phyloP scores from a whole-genome alignment of 129 eudicot genomes.

The Cynara cardunculus region DNA sequence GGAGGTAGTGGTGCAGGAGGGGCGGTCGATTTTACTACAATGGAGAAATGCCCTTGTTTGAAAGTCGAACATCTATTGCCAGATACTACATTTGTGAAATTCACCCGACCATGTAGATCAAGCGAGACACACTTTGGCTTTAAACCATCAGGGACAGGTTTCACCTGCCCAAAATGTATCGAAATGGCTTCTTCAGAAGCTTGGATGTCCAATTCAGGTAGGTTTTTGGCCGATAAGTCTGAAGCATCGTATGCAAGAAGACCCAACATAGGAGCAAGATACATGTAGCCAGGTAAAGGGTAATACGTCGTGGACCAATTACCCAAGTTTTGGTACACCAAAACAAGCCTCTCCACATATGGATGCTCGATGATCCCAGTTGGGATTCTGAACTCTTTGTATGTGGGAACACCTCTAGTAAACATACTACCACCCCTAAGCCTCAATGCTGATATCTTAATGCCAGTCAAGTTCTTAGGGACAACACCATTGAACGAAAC shows the following conservation, averaged over 20 bases:
- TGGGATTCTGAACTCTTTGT: conserved; percentile 64
- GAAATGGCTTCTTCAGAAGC: conserved; percentile 53
- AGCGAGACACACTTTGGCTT: conserved; percentile 53
- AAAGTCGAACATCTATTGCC: conserved; percentile 49
- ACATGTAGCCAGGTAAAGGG: conserved; percentile 46
- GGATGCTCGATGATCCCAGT: conserved; percentile 48
- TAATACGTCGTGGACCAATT: conserved; percentile 58
- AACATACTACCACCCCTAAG: conserved; percentile 75
- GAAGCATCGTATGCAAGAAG: conserved; percentile 73
- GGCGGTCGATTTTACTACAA: conserved; percentile 48
- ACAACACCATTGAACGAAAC: conserved; percentile 45
- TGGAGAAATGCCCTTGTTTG: conserved; percentile 73
- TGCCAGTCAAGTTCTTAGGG: conserved; percentile 66
- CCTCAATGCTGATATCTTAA: conserved; percentile 61
- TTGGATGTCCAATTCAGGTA: conserved; percentile 40
- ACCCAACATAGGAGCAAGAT: conserved; percentile 73
- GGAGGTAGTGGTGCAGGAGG: conserved; percentile 30
- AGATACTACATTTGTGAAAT: conserved; percentile 49
- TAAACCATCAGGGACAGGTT: conserved; percentile 34
- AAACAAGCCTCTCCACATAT: conserved; percentile 63
- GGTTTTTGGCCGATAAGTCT: conserved; percentile 41
- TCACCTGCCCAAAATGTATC: conserved; percentile 44
- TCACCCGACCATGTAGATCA: conserved; percentile 46
- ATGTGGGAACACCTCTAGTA: conserved; percentile 41
- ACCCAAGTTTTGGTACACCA: conserved; percentile 75